Conservation (phyloP, 176 grass and related monocot species). For the Phyllostachys edulis region DNA sequence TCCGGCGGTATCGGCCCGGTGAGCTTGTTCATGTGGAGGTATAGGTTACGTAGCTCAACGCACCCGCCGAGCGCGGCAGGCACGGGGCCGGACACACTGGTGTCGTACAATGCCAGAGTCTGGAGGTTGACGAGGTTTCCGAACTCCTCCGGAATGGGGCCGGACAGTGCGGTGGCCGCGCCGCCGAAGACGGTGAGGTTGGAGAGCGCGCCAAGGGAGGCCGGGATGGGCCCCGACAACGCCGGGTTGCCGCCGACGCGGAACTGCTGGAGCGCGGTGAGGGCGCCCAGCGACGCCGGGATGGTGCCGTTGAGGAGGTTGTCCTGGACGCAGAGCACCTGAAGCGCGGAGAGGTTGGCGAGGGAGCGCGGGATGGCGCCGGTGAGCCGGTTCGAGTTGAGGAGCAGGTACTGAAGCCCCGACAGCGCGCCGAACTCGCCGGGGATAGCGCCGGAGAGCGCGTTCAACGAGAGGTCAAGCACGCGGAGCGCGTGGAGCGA, state of each 20-base stretch:
- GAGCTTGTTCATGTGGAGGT: constrained; percentile 92
- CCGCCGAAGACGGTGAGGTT: constrained; percentile 96
- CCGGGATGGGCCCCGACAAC: constrained; percentile 60
- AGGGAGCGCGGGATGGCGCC: constrained; percentile 65
- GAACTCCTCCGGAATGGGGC: constrained; percentile 68
- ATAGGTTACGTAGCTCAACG: constrained; percentile 75
- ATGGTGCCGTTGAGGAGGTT: constrained; percentile 90
- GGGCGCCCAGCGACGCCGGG: constrained; percentile 65
- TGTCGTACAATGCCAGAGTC: constrained; percentile 77
- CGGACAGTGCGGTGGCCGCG: constrained; percentile 77
- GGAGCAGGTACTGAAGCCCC: constrained; percentile 79
- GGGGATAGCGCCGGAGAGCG: constrained; percentile 64
- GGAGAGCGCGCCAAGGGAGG: constrained; percentile 63
- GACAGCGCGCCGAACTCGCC: constrained; percentile 51
- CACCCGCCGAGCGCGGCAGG: constrained; percentile 71
- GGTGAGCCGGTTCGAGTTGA: constrained; percentile 78
- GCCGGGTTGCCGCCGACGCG: constrained; percentile 76
- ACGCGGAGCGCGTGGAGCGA: constrained; percentile 63
- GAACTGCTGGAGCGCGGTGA: constrained; percentile 80
- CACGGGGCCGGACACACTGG: constrained; percentile 62
- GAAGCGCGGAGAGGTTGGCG: constrained; percentile 68
- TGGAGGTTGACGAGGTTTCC: constrained; percentile 82
- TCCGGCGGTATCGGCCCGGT: constrained; percentile 57
- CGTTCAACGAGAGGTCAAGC: constrained; percentile 91
- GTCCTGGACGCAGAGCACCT: constrained; percentile 95